These are phyloP conservation scores for Rhinocladiella similis DNA, from an alignment of 2,329 filamentous ascomycete species.

Conservation along the genomic window DNA sequence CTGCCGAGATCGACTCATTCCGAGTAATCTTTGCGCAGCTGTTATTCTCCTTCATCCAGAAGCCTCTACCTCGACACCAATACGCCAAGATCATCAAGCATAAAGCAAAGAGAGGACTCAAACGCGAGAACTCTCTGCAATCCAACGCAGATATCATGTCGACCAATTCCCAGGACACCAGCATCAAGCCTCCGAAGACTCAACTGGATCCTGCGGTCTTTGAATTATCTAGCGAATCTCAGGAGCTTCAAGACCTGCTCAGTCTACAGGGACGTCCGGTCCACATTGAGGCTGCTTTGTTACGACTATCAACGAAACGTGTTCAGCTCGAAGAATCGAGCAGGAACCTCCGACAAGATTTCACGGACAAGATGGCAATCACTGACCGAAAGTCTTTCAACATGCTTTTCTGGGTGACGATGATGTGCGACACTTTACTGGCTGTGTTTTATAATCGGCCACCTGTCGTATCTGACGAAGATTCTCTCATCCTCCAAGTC, in stretches of 20 bases:
- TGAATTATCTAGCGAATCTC: neutral
- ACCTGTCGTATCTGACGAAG: slow-evolving; percentile 46
- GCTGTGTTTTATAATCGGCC: slow-evolving; percentile 52
- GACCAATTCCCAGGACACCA: neutral
- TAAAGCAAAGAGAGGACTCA: neutral
- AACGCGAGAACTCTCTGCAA: neutral
- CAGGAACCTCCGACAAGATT: neutral
- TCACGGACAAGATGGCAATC: neutral
- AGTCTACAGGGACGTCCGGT: slow-evolving; percentile 4
- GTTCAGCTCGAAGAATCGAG: neutral
- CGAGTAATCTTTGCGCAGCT: slow-evolving; percentile 46
- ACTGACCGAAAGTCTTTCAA: slow-evolving; percentile 49
- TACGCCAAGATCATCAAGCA: slow-evolving; percentile 4
- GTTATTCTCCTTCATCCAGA: slow-evolving; percentile 47
- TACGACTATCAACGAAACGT: slow-evolving; percentile 8
- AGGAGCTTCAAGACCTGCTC: slow-evolving; percentile 6
- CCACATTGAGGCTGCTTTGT: slow-evolving; percentile 3
- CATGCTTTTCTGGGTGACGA: slow-evolving; percentile 59
- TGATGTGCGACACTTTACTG: slow-evolving; percentile 61
- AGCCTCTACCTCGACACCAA: slow-evolving; percentile 31
- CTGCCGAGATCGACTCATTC: slow-evolving; percentile 43
- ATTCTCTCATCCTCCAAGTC: slow-evolving; percentile 15
- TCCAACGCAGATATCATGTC: neutral
- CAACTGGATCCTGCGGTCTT: neutral
- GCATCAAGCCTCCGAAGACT: neutral